These are phyloP conservation scores for Penicillium hordei DNA, from an alignment of 2,329 filamentous ascomycete species.

Conservation along the genomic window DNA sequence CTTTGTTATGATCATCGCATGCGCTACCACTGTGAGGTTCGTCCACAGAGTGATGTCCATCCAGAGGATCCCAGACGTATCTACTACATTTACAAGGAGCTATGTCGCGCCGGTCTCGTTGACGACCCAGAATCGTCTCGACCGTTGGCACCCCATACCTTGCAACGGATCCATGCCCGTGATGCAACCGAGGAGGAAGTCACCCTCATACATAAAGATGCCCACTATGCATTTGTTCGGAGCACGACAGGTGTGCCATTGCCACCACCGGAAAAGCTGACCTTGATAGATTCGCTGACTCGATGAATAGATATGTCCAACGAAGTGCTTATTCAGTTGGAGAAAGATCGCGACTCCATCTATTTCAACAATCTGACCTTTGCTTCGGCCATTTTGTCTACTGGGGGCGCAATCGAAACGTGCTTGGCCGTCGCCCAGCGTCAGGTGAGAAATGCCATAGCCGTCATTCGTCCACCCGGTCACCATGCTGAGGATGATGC, in stretches of 20 bases:
- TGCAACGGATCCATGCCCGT: constrained; percentile 72
- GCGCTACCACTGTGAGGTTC: constrained; percentile 89
- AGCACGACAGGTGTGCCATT: constrained; percentile 46
- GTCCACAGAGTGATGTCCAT: constrained; percentile 69
- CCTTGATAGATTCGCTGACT: constrained; percentile 16
- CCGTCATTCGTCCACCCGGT: constrained; percentile 89
- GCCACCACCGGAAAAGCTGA: background rate
- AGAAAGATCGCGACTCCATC: constrained; percentile 70
- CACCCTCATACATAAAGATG: constrained; percentile 71
- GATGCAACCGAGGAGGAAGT: constrained; percentile 79
- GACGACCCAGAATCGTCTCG: constrained; percentile 57
- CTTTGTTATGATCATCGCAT: constrained; percentile 92
- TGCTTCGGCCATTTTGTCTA: constrained; percentile 76
- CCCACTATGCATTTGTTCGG: constrained; percentile 77
- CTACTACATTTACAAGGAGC: constrained; percentile 85
- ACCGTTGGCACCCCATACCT: constrained; percentile 53
- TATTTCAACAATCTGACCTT: constrained; percentile 83
- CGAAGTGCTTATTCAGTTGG: constrained; percentile 67
- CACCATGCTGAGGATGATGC: constrained; percentile 88
- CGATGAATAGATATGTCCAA: constrained; percentile 46
- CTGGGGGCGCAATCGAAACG: constrained; percentile 92
- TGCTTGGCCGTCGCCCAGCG: constrained; percentile 85
- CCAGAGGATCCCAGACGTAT: constrained; percentile 93
- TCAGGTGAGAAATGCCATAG: constrained; percentile 89
- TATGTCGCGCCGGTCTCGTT: constrained; percentile 78